Evolutionary conservation across 148 eudicot genomes (phyloP).

Genomic region (Rhododendron ferrugineum): DNA sequence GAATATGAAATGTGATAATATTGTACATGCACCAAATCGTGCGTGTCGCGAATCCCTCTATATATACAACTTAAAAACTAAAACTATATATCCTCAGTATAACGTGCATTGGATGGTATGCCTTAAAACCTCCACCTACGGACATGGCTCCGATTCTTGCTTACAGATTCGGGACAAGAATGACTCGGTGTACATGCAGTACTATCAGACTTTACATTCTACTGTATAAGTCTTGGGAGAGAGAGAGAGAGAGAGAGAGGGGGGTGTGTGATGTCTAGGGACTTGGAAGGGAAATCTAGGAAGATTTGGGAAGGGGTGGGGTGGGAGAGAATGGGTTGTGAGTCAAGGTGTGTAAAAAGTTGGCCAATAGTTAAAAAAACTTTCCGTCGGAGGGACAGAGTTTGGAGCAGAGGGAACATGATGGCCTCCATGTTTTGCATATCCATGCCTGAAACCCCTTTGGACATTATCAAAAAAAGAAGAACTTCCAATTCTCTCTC

Average conservation of each 20-base stretch:
- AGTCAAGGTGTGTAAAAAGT: neutral
- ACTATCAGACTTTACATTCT: neutral
- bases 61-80: neutral
- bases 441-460: slow-evolving; percentile 15
- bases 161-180: neutral
- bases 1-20: neutral
- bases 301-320: neutral
- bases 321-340: neutral
- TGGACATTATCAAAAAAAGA: neutral
- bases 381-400: slow-evolving; percentile 14
- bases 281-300: neutral
- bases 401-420: slow-evolving; percentile 36
- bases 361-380: neutral
- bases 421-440: slow-evolving; percentile 16
- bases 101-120: neutral
- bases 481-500: neutral
- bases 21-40: neutral
- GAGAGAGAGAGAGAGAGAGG: neutral
- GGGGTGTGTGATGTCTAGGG: neutral
- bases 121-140: neutral
- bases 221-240: too few relatives aligned
- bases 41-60: neutral
- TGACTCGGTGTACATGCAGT: neutral
- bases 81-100: neutral
- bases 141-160: neutral